phyloP scores from a whole-genome alignment of 106 monocot species.

The Cymbidium sinense region DNA sequence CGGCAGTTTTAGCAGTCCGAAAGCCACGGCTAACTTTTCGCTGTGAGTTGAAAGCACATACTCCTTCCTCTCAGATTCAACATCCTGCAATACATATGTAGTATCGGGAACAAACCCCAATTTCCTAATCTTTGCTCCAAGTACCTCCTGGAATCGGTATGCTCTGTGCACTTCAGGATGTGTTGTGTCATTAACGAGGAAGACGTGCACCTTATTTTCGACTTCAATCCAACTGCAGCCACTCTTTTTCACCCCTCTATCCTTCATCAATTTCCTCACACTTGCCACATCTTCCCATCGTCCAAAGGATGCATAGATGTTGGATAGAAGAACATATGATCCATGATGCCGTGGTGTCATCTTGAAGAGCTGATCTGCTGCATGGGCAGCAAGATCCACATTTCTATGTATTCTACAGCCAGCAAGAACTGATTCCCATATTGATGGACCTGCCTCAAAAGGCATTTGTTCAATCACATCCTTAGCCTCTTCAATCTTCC shows the following conservation, averaged over 20 bases:
- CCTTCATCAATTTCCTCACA: constrained; percentile 85
- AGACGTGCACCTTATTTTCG: constrained; percentile 49
- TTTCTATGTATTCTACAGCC: constrained; percentile 61
- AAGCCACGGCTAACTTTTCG: constrained; percentile 61
- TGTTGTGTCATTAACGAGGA: constrained; percentile 48
- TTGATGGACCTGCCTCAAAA: constrained; percentile 53
- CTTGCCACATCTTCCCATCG: constrained; percentile 66
- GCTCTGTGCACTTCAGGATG: constrained; percentile 39
- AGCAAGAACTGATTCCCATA: constrained; percentile 85
- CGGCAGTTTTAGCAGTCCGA: constrained; percentile 45
- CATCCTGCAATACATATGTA: constrained; percentile 59
- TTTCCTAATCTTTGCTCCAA: constrained; percentile 59
- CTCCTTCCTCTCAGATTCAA: constrained; percentile 51
- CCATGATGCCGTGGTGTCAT: constrained; percentile 72
- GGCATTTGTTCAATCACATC: constrained; percentile 64
- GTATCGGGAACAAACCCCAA: constrained; percentile 69
- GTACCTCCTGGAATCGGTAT: constrained; percentile 29
- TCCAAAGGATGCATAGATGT: constrained; percentile 71
- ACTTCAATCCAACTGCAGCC: constrained; percentile 83
- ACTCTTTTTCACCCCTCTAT: constrained; percentile 68
- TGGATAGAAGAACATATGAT: constrained; percentile 69
- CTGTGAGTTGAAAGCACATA: constrained; percentile 52
- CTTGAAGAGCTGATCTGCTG: constrained; percentile 68
- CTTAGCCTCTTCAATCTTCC: constrained; percentile 49
- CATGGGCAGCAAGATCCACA: constrained; percentile 56